A percentile compares a stretch with the other conserved stretches of the same genome.
Conservation (phyloP, 2,329 filamentous ascomycete genomes). For the Colletotrichum agaves region DNA sequence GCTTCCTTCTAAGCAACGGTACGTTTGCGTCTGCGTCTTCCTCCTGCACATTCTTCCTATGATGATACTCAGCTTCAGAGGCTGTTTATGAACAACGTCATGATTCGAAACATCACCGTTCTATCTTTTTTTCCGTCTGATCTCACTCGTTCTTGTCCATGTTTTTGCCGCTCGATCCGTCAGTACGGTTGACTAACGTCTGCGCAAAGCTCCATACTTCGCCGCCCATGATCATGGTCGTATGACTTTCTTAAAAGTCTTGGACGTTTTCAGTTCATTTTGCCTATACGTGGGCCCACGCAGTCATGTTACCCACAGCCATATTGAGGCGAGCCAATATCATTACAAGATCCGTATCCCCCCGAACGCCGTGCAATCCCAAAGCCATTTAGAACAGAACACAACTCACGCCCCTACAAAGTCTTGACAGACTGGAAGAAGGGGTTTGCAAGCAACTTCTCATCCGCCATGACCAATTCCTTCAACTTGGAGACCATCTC, state of each 20-base stretch:
- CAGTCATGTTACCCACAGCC: neutral
- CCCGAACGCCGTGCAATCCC: conserved; percentile 23
- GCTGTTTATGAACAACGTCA: conserved; percentile 57
- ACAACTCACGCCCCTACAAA: conserved; percentile 49
- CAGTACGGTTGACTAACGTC: too few relatives aligned
- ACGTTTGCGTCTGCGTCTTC: neutral
- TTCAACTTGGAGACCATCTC: conserved; percentile 83
- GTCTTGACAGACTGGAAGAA: conserved; percentile 77
- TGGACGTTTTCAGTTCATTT: neutral
- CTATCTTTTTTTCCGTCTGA: conserved; percentile 41
- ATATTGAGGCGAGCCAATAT: neutral
- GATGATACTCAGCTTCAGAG: conserved; percentile 56
- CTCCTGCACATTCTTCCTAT: conserved; percentile 37
- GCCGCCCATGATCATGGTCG: too few relatives aligned
- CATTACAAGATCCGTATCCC: neutral
- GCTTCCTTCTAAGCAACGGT: neutral
- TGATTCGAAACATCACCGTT: conserved; percentile 53
- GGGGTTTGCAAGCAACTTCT: conserved; percentile 70
- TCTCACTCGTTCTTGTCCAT: neutral
- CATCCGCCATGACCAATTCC: conserved; percentile 80
- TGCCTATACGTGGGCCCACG: neutral
- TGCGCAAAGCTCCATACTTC: too few relatives aligned
- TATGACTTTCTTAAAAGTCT: neutral
- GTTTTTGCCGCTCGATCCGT: too few relatives aligned
- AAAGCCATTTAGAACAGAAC: neutral